These are phyloP conservation scores for Coemansia biformis DNA, from an alignment of 192 early-diverging fungal species.

Conservation along the genomic window DNA sequence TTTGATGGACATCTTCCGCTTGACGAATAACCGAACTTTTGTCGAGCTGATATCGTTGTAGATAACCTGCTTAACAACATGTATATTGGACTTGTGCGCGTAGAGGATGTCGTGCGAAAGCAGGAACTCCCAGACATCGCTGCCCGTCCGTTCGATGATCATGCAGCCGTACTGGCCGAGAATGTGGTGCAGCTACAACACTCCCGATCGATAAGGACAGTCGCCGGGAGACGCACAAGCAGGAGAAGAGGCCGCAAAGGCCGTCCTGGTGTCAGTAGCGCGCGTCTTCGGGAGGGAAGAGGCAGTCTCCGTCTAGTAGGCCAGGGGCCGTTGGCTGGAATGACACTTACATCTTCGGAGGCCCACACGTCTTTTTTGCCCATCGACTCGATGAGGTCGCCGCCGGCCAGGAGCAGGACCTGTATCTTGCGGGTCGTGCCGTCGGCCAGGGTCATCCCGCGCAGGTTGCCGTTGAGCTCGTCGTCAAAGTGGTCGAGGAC, in stretches of 20 bases:
- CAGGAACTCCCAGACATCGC: slow-evolving; percentile 90
- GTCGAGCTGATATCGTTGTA: slow-evolving; percentile 98
- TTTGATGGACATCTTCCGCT: slow-evolving; percentile 88
- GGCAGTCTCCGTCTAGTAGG: too few relatives aligned
- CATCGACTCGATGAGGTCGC: slow-evolving; percentile 95
- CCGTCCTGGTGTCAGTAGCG: too few relatives aligned
- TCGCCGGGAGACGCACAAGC: too few relatives aligned
- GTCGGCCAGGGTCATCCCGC: slow-evolving; percentile 59
- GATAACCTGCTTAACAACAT: slow-evolving; percentile 92
- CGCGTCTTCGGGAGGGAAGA: too few relatives aligned
- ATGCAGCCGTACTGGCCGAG: slow-evolving; percentile 87
- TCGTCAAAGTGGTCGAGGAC: slow-evolving; percentile 95
- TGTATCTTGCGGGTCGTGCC: slow-evolving; percentile 55
- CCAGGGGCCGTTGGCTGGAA: too few relatives aligned
- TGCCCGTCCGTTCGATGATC: slow-evolving; percentile 90
- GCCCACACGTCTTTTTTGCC: slow-evolving; percentile 85
- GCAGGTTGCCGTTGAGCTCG: slow-evolving; percentile 69
- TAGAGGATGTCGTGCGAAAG: slow-evolving; percentile 86
- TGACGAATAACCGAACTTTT: slow-evolving; percentile 91
- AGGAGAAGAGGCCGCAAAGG: too few relatives aligned
- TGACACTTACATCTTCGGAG: slow-evolving; percentile 66
- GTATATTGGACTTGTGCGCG: slow-evolving; percentile 82
- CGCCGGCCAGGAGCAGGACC: slow-evolving; percentile 92
- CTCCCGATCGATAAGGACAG: too few relatives aligned
- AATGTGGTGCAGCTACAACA: slow-evolving; percentile 70